A percentile compares a stretch with the other conserved stretches of the same genome.
These are phyloP conservation scores for Epichloe glyceriae DNA, from an alignment of 2,329 filamentous ascomycete species.

Conservation along the genomic window DNA sequence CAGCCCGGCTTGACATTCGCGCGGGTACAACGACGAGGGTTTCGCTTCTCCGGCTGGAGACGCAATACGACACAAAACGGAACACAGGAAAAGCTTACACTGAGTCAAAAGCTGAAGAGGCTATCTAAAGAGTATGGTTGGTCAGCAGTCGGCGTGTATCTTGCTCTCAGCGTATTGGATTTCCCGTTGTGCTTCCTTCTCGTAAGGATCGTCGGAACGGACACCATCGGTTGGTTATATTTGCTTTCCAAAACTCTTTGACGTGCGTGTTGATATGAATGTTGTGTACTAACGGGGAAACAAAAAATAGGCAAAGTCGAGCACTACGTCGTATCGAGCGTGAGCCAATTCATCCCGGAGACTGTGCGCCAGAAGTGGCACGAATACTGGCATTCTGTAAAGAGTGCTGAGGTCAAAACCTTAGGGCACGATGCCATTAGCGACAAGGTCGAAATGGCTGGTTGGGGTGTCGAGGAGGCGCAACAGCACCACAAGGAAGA, in stretches of 20 bases:
- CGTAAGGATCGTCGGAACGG: conserved; percentile 70
- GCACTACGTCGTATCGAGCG: conserved; percentile 49
- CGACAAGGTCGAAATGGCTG: conserved; percentile 36
- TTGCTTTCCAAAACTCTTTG: neutral
- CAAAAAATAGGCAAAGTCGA: conserved; percentile 41
- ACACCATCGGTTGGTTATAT: conserved; percentile 56
- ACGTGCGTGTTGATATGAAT: neutral
- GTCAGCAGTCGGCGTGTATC: conserved; percentile 84
- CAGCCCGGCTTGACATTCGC: conserved; percentile 12
- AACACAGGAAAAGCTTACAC: conserved; percentile 26
- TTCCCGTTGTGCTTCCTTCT: conserved; percentile 92
- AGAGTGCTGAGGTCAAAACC: conserved; percentile 29
- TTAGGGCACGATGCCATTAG: conserved; percentile 30
- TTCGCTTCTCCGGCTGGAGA: conserved; percentile 23
- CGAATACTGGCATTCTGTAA: conserved; percentile 35
- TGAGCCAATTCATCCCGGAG: conserved; percentile 47
- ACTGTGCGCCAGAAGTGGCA: conserved; percentile 40
- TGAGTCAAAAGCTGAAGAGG: conserved; percentile 65
- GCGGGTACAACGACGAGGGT: conserved; percentile 18
- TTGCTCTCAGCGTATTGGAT: conserved; percentile 70
- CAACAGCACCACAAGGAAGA: conserved; percentile 47
- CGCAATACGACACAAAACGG: conserved; percentile 13
- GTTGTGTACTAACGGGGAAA: neutral
- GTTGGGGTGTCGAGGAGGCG: conserved; percentile 51
- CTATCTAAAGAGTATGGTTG: conserved; percentile 89